These are phyloP conservation scores for Kurtzmaniella quercitrusa DNA, from an alignment of 1,139 yeast species.

Conservation along the genomic window DNA sequence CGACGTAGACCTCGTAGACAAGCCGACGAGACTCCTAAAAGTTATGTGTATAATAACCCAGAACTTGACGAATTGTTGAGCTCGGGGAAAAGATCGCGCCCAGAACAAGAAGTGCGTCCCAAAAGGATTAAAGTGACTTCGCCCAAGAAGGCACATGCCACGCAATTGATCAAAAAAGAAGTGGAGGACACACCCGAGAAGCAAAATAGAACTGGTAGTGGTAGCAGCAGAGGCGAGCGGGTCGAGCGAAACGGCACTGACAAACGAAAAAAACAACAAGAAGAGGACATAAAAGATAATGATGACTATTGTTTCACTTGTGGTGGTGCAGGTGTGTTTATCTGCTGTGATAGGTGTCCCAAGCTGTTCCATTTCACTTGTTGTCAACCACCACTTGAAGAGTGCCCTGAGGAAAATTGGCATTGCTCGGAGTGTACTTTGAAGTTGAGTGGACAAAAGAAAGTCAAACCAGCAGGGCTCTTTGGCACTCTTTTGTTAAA, in stretches of 20 bases:
- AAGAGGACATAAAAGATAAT: constrained; percentile 45
- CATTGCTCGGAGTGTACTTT: constrained; percentile 70
- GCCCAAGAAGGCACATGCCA: constrained; percentile 27
- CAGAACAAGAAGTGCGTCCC: constrained; percentile 11
- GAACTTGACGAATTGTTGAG: background rate
- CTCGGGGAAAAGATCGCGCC: background rate
- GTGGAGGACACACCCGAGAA: background rate
- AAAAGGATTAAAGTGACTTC: constrained; percentile 41
- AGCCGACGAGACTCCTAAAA: constrained; percentile 1
- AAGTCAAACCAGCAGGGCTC: constrained; percentile 43
- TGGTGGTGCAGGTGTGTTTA: constrained; percentile 81
- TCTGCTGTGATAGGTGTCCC: constrained; percentile 94
- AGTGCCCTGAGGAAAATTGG: constrained; percentile 89
- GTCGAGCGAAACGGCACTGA: background rate
- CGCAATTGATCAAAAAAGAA: constrained; percentile 4
- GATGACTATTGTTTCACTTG: constrained; percentile 90
- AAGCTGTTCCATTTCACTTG: constrained; percentile 88
- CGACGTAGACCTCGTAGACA: background rate
- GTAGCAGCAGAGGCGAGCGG: background rate
- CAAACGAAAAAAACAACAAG: constrained; percentile 10
- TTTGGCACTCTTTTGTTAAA: constrained; percentile 65
- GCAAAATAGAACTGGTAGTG: background rate
- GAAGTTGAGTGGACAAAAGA: constrained; percentile 20
- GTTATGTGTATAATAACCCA: background rate
- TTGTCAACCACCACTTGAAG: constrained; percentile 83